phyloP scores from a whole-genome alignment of 345 rosid genomes.

The thale cress (Arabidopsis thaliana) region TAIR10.1 NC_003076.8:6984501-6985000 shows the following conservation, averaged over 20 bases:
- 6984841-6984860: slow-evolving; percentile 53
- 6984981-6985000: slow-evolving; percentile 1
- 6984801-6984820: slow-evolving; percentile 61
- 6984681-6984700: not conserved
- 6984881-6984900: slow-evolving; percentile 49
- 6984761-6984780: slow-evolving; percentile 60
- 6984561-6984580: slow-evolving; percentile 61
- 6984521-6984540: slow-evolving; percentile 77
- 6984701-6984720: slow-evolving; percentile 64
- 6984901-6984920: slow-evolving; percentile 68
- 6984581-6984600: slow-evolving; percentile 57
- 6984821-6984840: slow-evolving; percentile 46
- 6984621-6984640: slow-evolving; percentile 13
- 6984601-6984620: slow-evolving; percentile 84
- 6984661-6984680: not conserved
- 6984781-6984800: slow-evolving; percentile 64
- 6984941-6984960: slow-evolving; percentile 56
- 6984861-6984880: slow-evolving; percentile 45
- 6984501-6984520: slow-evolving; percentile 60
- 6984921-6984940: slow-evolving; percentile 57
- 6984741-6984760: slow-evolving; percentile 77
- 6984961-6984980: slow-evolving; percentile 59
- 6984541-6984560: slow-evolving; percentile 73
- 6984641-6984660: not conserved
- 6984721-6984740: slow-evolving; percentile 71